Evolutionary conservation across 768 basidiomycete genomes (phyloP), one percentile per base, ranked within the genome.

Genomic region (Boletus rubescentipes): DNA sequence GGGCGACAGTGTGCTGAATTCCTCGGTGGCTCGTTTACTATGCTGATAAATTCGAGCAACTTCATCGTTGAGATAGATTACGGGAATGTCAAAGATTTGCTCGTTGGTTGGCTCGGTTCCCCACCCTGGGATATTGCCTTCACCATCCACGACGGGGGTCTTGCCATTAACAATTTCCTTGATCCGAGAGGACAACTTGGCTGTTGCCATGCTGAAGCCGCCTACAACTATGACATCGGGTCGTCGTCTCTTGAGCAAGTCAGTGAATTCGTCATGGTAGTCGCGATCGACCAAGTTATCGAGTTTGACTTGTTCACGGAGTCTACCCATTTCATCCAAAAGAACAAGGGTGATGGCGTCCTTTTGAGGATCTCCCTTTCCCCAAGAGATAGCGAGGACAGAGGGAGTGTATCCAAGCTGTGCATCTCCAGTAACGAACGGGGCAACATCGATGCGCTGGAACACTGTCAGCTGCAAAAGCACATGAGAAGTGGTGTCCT

Each of bases 1-100:
- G 5, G 82, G 74, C 0, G 91, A 83, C 39, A 96, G 74, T 0
- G 86, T 77, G 44, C 85, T 84, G 65, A 92, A 93, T 71, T 98
- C 97, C 47, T 85, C 85, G 29, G 80, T 77, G 2, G 92, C 92
- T 35, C 95, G 87, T 54, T 84, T 80, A 65, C 91, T 93, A 66
- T 94, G 87, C 72, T 95, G 93, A 70, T 93, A 98, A 39, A 98
- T 84, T 39, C 96, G 81, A 14, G 97, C 97, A 34, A 96, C 87
- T 51, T 96, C 92, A 65, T 99, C 97, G 38, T 82, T 80, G 32
- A 91, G 85, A 66, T 90, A 98, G 35, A 89, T 84, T 52, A 95
- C 85, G 2, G 86, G 87, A 42, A 84, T 87, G 51, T 82, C 74
- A 61, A 83, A 81, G 31, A 63, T 60, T 55, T 79, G 79, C 35